A percentile compares a stretch with the other conserved stretches of the same genome.
phyloP scores from a whole-genome alignment of 78 protist genomes.

The Diacronema lutheri region DNA sequence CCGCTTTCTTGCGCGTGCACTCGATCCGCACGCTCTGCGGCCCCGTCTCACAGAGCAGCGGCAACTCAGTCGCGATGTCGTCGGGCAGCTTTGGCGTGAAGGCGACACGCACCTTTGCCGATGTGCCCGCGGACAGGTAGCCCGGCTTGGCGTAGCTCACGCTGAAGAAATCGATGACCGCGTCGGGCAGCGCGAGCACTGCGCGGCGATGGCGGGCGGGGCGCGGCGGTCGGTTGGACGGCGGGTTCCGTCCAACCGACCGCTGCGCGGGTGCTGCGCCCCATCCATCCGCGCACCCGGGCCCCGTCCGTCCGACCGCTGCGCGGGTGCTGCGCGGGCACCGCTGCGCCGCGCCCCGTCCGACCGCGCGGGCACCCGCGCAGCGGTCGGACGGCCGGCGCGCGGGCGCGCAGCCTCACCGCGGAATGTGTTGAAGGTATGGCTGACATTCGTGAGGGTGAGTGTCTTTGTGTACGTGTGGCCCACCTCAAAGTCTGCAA shows the following conservation, averaged over 20 bases:
- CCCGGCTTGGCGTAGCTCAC: constrained; percentile 31
- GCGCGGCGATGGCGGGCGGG: no score
- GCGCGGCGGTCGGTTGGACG: no score
- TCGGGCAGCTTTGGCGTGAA: constrained; percentile 44
- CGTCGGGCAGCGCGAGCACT: background rate
- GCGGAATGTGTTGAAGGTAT: constrained; percentile 47
- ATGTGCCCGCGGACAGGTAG: constrained; percentile 34
- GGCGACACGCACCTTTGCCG: background rate
- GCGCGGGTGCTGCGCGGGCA: no score
- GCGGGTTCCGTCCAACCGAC: no score
- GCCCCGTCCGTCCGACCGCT: no score
- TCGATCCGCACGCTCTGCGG: constrained; percentile 11
- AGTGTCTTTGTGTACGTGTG: background rate
- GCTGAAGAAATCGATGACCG: background rate
- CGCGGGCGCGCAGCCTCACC: no score
- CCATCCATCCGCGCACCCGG: no score
- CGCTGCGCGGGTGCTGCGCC: no score
- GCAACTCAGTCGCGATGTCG: constrained; percentile 26
- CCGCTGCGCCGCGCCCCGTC: no score
- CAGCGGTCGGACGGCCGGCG: no score
- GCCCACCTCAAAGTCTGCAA: constrained; percentile 57
- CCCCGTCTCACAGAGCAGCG: constrained; percentile 33
- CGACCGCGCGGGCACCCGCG: no score
- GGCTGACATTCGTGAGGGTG: constrained; percentile 48
- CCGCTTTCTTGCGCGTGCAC: background rate